A percentile compares a stretch with the other conserved stretches of the same genome.
These are phyloP conservation scores for Aspergillus quadrilineatus DNA, from an alignment of 2,329 filamentous ascomycete genomes.

Conservation along the genomic window DNA sequence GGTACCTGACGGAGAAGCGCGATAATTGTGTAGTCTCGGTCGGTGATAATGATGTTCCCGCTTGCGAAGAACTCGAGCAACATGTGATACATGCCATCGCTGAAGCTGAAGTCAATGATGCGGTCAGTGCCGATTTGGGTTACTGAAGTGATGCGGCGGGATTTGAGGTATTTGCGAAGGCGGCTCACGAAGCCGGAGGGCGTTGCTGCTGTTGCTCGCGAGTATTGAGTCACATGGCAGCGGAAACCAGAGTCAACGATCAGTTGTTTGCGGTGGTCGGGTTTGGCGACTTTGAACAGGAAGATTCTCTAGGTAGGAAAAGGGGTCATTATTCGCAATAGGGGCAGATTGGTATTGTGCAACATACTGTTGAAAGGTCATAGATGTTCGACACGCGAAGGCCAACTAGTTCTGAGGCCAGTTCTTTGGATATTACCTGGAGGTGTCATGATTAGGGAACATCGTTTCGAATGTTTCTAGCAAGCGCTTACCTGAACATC, in stretches of 20 bases:
- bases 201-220: slow-evolving; percentile 77
- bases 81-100: slow-evolving; percentile 81
- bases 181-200: slow-evolving; percentile 84
- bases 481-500: slow-evolving; percentile 52
- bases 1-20: slow-evolving; percentile 76
- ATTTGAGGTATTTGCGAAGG: slow-evolving; percentile 84
- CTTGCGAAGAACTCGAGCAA: slow-evolving; percentile 96
- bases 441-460: slow-evolving; percentile 4
- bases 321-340: not conserved
- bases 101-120: slow-evolving; percentile 89
- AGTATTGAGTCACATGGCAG: slow-evolving; percentile 89
- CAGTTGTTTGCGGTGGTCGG: slow-evolving; percentile 82
- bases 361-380: slow-evolving; percentile 75
- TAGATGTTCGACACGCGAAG: slow-evolving; percentile 92
- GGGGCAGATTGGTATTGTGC: not conserved
- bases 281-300: slow-evolving; percentile 90
- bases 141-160: slow-evolving; percentile 76
- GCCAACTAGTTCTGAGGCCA: slow-evolving; percentile 70
- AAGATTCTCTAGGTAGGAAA: slow-evolving; percentile 68
- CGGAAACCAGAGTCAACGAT: slow-evolving; percentile 94
- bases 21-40: slow-evolving; percentile 77
- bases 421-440: slow-evolving; percentile 91
- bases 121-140: slow-evolving; percentile 88
- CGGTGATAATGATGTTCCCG: slow-evolving; percentile 91
- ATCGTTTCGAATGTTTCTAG: not conserved